Evolutionary conservation across 768 basidiomycete genomes (phyloP).

Genomic region (Pulveroboletus sp.): DNA sequence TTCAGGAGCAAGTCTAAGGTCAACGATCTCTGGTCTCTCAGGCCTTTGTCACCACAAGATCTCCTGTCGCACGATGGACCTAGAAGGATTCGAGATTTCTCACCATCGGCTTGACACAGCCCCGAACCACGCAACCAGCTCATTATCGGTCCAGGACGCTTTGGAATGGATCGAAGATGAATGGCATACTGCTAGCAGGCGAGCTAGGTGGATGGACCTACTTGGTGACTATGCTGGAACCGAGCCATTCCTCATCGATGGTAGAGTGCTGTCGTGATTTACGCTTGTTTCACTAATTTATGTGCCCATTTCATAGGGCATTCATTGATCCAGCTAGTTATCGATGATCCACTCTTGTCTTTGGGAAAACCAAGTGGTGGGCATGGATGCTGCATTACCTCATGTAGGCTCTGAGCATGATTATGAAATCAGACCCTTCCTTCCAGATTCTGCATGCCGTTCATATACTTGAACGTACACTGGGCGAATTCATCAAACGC

Average conservation of each 20-base stretch:
- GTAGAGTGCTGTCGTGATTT: slow-evolving; percentile 27
- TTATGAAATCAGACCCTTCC: slow-evolving; percentile 36
- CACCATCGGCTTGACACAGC: background rate
- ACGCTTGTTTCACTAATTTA: slow-evolving; percentile 1
- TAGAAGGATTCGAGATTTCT: slow-evolving; percentile 35
- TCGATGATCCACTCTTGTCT: slow-evolving; percentile 59
- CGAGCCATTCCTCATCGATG: slow-evolving; percentile 64
- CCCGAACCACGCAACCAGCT: background rate
- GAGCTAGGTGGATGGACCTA: slow-evolving; percentile 61
- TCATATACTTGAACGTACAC: slow-evolving; percentile 46
- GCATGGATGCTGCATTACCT: background rate
- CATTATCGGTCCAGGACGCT: slow-evolving; percentile 19
- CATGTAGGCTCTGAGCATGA: background rate
- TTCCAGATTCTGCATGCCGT: slow-evolving; percentile 65
- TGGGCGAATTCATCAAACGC: slow-evolving; percentile 46
- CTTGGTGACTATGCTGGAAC: slow-evolving; percentile 66
- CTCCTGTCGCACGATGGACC: slow-evolving; percentile 28
- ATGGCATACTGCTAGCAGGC: slow-evolving; percentile 39
- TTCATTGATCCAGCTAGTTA: slow-evolving; percentile 52
- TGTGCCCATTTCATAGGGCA: slow-evolving; percentile 42
- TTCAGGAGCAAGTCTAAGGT: background rate
- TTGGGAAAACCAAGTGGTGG: slow-evolving; percentile 46
- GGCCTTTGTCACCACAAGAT: background rate
- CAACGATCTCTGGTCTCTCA: background rate
- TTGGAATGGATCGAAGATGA: slow-evolving; percentile 30